Evolutionary conservation across 1,139 yeast genomes (phyloP).

Genomic region (Kodamaea anthophila): DNA sequence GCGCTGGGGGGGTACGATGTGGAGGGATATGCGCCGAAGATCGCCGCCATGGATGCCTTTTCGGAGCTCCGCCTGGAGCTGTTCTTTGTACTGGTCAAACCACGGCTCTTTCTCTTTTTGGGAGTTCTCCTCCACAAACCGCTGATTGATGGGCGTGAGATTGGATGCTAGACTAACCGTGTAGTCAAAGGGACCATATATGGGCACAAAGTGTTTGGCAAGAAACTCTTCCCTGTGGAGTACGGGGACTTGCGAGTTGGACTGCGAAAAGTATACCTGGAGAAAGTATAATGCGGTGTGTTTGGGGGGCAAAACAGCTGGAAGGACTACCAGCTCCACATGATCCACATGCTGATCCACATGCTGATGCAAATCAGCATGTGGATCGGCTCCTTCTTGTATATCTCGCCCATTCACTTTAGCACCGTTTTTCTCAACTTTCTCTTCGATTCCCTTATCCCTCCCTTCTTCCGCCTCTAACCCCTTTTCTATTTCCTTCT

Average conservation of each 20-base stretch:
- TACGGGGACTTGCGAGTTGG: conserved; percentile 77
- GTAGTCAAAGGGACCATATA: conserved; percentile 63
- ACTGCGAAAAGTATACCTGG: conserved; percentile 67
- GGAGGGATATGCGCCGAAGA: conserved; percentile 23
- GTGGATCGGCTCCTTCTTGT: background rate
- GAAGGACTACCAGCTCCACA: no score
- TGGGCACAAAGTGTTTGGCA: conserved; percentile 60
- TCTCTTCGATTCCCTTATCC: no score
- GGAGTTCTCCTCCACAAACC: conserved; percentile 6
- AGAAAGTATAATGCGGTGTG: conserved; percentile 61
- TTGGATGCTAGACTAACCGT: conserved; percentile 57
- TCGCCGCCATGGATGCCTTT: conserved; percentile 8
- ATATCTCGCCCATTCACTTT: no score
- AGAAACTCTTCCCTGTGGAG: conserved; percentile 76
- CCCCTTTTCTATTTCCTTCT: background rate
- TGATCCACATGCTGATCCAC: no score
- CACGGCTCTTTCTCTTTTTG: conserved; percentile 31
- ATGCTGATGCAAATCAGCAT: no score
- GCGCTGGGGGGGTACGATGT: conserved; percentile 40
- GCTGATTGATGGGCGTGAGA: conserved; percentile 44
- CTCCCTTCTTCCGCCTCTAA: no score
- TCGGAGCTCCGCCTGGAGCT: conserved; percentile 19
- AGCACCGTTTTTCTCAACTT: no score
- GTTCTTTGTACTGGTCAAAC: conserved; percentile 32
- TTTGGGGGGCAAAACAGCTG: conserved; percentile 64